Evolutionary conservation across 768 basidiomycete species (phyloP).

Genomic region (Paxillus rubicundulus): DNA sequence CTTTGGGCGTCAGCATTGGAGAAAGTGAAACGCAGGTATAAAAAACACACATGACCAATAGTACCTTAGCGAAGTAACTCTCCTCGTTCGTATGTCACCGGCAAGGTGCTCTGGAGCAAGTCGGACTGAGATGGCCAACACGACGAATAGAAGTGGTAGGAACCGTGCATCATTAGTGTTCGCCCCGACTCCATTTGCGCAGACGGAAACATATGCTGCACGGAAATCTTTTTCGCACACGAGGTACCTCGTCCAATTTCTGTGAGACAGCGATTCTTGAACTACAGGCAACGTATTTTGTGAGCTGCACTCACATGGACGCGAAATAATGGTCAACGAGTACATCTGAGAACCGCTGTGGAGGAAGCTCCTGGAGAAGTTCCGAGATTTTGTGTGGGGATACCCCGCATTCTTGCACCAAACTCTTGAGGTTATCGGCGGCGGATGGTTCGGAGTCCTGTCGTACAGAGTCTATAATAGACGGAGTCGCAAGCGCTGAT

Average conservation of each 20-base stretch:
- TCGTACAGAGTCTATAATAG: conserved; percentile 42
- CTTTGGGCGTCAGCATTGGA: conserved; percentile 16
- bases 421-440: conserved; percentile 77
- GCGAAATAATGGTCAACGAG: conserved; percentile 82
- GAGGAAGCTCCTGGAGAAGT: conserved; percentile 84
- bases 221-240: conserved; percentile 85
- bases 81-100: conserved; percentile 71
- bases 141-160: conserved; percentile 89
- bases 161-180: conserved; percentile 79
- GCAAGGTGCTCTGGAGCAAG: conserved; percentile 83
- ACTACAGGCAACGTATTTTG: not conserved
- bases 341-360: conserved; percentile 67
- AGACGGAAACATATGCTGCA: conserved; percentile 61
- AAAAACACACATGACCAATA: conserved; percentile 88
- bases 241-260: conserved; percentile 94
- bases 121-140: conserved; percentile 82
- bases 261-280: conserved; percentile 26
- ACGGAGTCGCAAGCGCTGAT: conserved; percentile 25
- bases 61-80: conserved; percentile 82
- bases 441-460: conserved; percentile 49
- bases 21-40: not conserved
- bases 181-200: conserved; percentile 57
- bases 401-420: conserved; percentile 92
- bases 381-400: conserved; percentile 88
- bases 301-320: conserved; percentile 51